Evolutionary conservation across 2,329 filamentous ascomycete species (phyloP).

Genomic region (Cordyceps fumosorosea): DNA sequence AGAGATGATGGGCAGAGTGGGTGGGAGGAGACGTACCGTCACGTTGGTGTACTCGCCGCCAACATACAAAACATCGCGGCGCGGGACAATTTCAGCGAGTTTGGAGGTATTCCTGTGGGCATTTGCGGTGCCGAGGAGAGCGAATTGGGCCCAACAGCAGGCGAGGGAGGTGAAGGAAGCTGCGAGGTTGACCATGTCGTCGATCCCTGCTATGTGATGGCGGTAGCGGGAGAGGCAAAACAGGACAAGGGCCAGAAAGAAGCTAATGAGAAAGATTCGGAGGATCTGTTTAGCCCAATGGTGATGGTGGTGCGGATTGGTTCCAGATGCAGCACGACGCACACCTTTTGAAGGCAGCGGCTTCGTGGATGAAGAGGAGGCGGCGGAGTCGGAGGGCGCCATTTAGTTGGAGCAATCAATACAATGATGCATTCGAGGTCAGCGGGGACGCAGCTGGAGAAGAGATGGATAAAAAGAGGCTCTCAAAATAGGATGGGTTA

Average conservation of each 20-base stretch:
- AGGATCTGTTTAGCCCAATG: background rate
- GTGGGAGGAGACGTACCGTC: constrained; percentile 12
- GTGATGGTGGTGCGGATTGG: background rate
- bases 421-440: background rate
- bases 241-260: background rate
- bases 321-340: background rate
- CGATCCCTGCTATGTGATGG: background rate
- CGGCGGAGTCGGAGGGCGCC: background rate
- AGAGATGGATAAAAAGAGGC: background rate
- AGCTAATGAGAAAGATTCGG: background rate
- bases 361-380: background rate
- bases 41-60: constrained; percentile 22
- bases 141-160: constrained; percentile 15
- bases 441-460: too few relatives aligned
- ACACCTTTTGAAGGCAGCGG: background rate
- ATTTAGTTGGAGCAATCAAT: background rate
- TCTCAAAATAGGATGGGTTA: background rate
- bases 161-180: constrained; percentile 12
- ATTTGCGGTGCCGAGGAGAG: constrained; percentile 7
- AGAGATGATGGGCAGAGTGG: background rate
- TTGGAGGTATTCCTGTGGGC: constrained; percentile 13
- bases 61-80: constrained; percentile 24
- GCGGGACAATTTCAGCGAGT: constrained; percentile 16
- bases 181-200: constrained; percentile 14
- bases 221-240: background rate